Conservation (phyloP, 768 basidiomycete species). For the Agrocybe praecox region DNA sequence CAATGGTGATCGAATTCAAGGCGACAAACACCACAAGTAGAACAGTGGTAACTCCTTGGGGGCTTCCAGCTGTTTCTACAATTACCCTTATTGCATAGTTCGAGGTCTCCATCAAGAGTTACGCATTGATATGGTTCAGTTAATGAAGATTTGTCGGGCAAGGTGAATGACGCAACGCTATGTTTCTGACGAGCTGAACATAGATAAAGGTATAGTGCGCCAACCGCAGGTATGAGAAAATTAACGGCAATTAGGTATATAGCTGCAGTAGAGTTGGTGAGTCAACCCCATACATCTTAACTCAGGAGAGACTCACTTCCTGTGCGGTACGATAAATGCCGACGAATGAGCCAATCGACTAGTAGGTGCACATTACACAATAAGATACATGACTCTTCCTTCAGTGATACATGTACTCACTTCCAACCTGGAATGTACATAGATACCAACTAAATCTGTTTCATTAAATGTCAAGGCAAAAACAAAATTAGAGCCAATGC, state of each 20-base stretch:
- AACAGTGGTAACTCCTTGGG: slow-evolving; percentile 46
- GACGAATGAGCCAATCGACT: slow-evolving; percentile 34
- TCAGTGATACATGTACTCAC: slow-evolving; percentile 26
- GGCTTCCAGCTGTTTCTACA: slow-evolving; percentile 45
- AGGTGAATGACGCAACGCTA: slow-evolving; percentile 27
- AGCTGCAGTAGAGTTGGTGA: slow-evolving; percentile 15
- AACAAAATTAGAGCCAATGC: not conserved
- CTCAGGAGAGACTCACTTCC: slow-evolving; percentile 22
- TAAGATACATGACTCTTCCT: not conserved
- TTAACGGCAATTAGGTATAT: slow-evolving; percentile 31
- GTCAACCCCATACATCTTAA: not conserved
- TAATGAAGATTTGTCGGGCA: slow-evolving; percentile 32
- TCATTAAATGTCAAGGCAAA: not conserved
- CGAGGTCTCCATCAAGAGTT: slow-evolving; percentile 33
- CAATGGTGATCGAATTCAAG: slow-evolving; percentile 50
- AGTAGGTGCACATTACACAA: slow-evolving; percentile 6
- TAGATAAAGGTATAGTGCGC: slow-evolving; percentile 35
- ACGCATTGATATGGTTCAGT: slow-evolving; percentile 43
- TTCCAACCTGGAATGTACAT: slow-evolving; percentile 30
- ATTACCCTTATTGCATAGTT: slow-evolving; percentile 31
- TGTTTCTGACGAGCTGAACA: slow-evolving; percentile 34
- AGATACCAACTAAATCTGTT: slow-evolving; percentile 37
- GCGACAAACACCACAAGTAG: slow-evolving; percentile 45
- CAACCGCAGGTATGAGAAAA: slow-evolving; percentile 23
- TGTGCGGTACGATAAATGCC: slow-evolving; percentile 14